Base-by-base conservation (phyloP, 305 asterid genomes). In the Striga hermonthica region DNA sequence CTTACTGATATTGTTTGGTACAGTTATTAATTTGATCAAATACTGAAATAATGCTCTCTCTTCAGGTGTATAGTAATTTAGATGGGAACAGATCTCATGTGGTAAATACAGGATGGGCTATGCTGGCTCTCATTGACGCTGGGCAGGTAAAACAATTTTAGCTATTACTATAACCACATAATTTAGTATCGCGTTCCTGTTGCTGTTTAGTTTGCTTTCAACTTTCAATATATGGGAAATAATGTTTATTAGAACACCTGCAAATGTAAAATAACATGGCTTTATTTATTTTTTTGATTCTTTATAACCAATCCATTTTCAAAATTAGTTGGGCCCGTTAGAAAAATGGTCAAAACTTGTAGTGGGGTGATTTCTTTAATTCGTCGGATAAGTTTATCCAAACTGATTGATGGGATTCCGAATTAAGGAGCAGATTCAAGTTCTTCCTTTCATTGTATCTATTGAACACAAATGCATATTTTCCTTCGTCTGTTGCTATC, bases 91-190 rank as follows among this genome's bases (percentile, higher is more conserved):
- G 76, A 79, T 79, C 93, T 64, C 98, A 91, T 72, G 79, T 89
- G 61, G 98, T 85, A 60, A 86, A 86, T 70, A 89, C 97, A 9
- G 85, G 86, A 64, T 91, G 98, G 98, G 95, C 95, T 59, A 58
- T 88, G 87, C 76, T 94, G 76, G 16, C 95, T 77, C 95, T 94
- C 54, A 85, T 94, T 70, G 91, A 69, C 65, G 95, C 99, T 63
- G 97, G 95, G 35, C 97, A 88, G 97, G 99, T 90, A 79, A 22
- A 22, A 22, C 1, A 22, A 1, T 22, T 22, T 22, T 22, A 22
- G 1, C 31, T 22, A 2, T 22, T 22, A 22, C 31, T 22, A 22
- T 22, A 22, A 22, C 31, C 31, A 22, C 2, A 64, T 12, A 5
- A 10, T 73, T 16, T 7, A 7, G 14, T 28, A 52, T 22, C 16